Percentiles rank a stretch among this genome's conserved stretches.
These are phyloP conservation scores for Chrysosporium queenslandicum DNA, from an alignment of 2,329 filamentous ascomycete species.

Conservation along the genomic window DNA sequence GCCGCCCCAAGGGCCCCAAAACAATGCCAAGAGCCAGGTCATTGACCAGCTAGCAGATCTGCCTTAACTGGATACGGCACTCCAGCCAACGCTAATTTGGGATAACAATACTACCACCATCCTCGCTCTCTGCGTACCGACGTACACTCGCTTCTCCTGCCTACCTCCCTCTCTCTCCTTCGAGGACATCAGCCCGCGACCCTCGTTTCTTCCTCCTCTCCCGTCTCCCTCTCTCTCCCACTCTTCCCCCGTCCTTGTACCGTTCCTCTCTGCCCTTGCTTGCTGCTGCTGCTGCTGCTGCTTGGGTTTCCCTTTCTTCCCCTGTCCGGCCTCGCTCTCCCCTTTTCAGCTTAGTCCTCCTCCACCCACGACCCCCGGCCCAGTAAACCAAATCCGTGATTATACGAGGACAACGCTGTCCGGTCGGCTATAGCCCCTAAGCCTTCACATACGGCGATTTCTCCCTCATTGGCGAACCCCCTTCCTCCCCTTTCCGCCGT, in stretches of 20 bases:
- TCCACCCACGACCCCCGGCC: not conserved
- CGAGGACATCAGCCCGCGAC: not conserved
- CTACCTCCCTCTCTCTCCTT: slow-evolving; percentile 2
- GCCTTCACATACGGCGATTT: not conserved
- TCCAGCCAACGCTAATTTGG: not conserved
- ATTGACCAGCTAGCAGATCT: slow-evolving; percentile 7
- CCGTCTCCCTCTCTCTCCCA: not conserved
- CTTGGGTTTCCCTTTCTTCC: not conserved
- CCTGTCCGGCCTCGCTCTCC: not conserved
- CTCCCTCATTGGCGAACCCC: not conserved
- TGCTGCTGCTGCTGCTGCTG: not conserved
- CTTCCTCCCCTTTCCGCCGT: slow-evolving; percentile 7
- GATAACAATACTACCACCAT: slow-evolving; percentile 1
- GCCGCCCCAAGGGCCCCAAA: slow-evolving; percentile 3
- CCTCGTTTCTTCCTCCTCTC: slow-evolving; percentile 7
- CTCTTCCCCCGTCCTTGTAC: not conserved
- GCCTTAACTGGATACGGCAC: slow-evolving; percentile 12
- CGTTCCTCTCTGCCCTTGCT: not conserved
- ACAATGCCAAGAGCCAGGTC: slow-evolving; percentile 16
- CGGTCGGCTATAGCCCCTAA: slow-evolving; percentile 9
- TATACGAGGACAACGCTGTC: slow-evolving; percentile 13
- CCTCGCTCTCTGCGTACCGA: not conserved
- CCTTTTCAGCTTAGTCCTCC: slow-evolving; percentile 3
- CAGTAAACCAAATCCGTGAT: not conserved
- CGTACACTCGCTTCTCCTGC: not conserved